Conservation (phyloP, 306 rosid genomes). For the Gastrolobium bilobum region DNA sequence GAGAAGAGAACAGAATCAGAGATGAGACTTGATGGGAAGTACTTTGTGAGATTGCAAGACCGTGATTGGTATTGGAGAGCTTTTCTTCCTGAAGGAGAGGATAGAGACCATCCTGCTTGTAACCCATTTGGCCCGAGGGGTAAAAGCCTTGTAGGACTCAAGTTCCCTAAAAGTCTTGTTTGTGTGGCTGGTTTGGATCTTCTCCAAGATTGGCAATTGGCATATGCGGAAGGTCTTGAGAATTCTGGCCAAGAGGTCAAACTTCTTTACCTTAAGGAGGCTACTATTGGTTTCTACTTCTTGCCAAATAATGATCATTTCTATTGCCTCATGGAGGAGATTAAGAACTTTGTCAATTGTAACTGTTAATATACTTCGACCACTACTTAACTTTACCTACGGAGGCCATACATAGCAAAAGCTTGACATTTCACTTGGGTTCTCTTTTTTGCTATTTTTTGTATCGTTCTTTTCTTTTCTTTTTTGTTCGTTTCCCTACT, state of each 20-base stretch:
- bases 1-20: conserved; percentile 74
- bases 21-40: conserved; percentile 73
- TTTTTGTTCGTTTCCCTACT: conserved; percentile 9
- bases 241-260: conserved; percentile 69
- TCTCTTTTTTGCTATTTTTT: conserved; percentile 15
- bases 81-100: conserved; percentile 84
- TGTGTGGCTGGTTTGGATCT: conserved; percentile 95
- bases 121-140: conserved; percentile 83
- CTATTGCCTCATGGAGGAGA: conserved; percentile 72
- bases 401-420: conserved; percentile 66
- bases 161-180: conserved; percentile 81
- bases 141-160: conserved; percentile 56
- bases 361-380: conserved; percentile 57
- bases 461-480: conserved; percentile 26
- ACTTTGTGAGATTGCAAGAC: conserved; percentile 78
- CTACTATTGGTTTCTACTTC: conserved; percentile 94
- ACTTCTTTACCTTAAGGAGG: conserved; percentile 70
- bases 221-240: conserved; percentile 70
- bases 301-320: conserved; percentile 87
- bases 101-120: conserved; percentile 89
- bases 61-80: conserved; percentile 99
- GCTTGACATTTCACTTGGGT: conserved; percentile 62
- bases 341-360: conserved; percentile 69
- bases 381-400: conserved; percentile 64
- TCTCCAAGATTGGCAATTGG: conserved; percentile 89